These are phyloP conservation scores for Canariomyces notabilis DNA, from an alignment of 2,329 filamentous ascomycete species.

Conservation along the genomic window DNA sequence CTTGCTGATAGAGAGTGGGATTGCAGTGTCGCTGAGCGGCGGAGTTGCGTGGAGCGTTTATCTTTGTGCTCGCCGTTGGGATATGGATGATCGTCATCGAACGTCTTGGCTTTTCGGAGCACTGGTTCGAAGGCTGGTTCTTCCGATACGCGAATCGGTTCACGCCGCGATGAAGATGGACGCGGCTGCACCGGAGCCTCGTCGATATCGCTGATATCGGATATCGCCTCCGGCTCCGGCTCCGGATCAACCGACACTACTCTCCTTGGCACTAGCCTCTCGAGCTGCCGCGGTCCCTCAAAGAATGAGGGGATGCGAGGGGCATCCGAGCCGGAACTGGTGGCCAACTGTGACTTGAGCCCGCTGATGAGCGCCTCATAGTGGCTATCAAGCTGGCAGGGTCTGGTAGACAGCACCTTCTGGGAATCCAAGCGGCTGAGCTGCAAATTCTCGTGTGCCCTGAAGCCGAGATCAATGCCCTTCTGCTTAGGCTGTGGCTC, in stretches of 20 bases:
- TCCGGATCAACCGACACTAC: constrained; percentile 9
- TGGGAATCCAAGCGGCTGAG: constrained; percentile 33
- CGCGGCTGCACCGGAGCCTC: constrained; percentile 33
- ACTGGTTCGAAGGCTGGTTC: constrained; percentile 18
- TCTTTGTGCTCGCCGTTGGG: constrained; percentile 7
- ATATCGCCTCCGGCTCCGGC: constrained; percentile 34
- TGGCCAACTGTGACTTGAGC: constrained; percentile 39
- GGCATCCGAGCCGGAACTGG: constrained; percentile 23
- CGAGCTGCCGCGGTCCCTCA: constrained; percentile 3
- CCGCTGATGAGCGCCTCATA: constrained; percentile 41
- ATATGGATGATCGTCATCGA: constrained; percentile 12
- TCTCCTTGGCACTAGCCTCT: neutral
- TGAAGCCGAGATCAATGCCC: constrained; percentile 51
- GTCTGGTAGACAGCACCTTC: constrained; percentile 23
- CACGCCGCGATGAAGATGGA: constrained; percentile 16
- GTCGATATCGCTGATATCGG: constrained; percentile 51
- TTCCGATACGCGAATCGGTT: constrained; percentile 13
- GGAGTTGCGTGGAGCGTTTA: constrained; percentile 14
- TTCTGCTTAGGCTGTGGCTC: constrained; percentile 27
- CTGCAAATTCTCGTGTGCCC: constrained; percentile 45
- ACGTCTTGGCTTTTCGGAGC: constrained; percentile 18
- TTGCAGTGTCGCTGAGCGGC: constrained; percentile 18
- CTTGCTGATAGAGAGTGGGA: constrained; percentile 1
- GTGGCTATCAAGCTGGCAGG: constrained; percentile 33
- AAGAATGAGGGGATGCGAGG: constrained; percentile 23